A percentile compares a stretch with the other conserved stretches of the same genome.
Conservation (phyloP, 305 asterid genomes). For the Fraxinus dipetala region DNA sequence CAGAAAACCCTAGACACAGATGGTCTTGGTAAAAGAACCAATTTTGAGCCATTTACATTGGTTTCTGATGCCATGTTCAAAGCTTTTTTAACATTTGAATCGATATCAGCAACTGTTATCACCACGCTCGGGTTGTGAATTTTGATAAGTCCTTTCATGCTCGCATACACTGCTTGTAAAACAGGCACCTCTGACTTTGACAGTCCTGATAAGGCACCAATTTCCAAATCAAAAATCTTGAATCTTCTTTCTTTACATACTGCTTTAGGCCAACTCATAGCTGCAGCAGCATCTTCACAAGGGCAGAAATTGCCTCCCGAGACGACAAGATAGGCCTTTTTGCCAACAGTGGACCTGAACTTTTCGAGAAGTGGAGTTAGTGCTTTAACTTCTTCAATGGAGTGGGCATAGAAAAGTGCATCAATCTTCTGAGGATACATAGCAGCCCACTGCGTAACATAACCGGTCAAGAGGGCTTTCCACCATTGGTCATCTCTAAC, state of each 20-base stretch:
- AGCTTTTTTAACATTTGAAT: slow-evolving; percentile 63
- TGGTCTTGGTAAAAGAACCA: slow-evolving; percentile 61
- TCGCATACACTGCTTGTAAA: slow-evolving; percentile 70
- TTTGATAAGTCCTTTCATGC: slow-evolving; percentile 82
- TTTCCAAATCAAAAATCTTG: slow-evolving; percentile 81
- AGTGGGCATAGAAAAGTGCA: slow-evolving; percentile 86
- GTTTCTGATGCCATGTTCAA: slow-evolving; percentile 67
- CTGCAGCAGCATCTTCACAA: slow-evolving; percentile 70
- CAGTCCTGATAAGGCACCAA: slow-evolving; percentile 55
- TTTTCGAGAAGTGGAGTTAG: slow-evolving; percentile 72
- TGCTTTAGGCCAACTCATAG: slow-evolving; percentile 65
- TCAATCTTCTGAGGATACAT: slow-evolving; percentile 87
- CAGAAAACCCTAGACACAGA: slow-evolving; percentile 70
- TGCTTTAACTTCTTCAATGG: slow-evolving; percentile 56
- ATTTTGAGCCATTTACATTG: slow-evolving; percentile 32
- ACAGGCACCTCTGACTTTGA: slow-evolving; percentile 78
- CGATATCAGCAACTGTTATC: slow-evolving; percentile 54
- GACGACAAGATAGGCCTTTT: slow-evolving; percentile 76
- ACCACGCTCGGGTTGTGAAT: slow-evolving; percentile 85
- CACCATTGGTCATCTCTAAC: slow-evolving; percentile 96
- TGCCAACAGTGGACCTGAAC: slow-evolving; percentile 64
- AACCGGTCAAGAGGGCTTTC: slow-evolving; percentile 86
- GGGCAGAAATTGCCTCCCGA: slow-evolving; percentile 77
- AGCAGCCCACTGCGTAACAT: slow-evolving; percentile 86
- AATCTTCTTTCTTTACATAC: slow-evolving; percentile 79